Percentiles rank a stretch among this genome's conserved stretches.
Evolutionary conservation across 164 flowering plant species (phyloP).

Genomic region (Liquidambar formosana): DNA sequence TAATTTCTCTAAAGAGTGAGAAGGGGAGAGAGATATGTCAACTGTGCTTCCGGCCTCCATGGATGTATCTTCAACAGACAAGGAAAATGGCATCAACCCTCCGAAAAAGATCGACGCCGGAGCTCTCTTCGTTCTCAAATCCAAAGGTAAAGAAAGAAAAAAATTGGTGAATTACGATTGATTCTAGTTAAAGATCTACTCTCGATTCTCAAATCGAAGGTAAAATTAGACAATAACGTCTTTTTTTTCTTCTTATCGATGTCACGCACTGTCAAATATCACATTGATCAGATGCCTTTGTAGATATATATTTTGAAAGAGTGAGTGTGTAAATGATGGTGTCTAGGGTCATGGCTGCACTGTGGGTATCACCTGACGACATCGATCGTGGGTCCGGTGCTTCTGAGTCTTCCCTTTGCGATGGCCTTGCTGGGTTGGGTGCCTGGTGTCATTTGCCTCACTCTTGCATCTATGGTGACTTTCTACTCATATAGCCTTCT

Average conservation of each 20-base stretch:
- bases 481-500: conserved; percentile 53
- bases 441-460: conserved; percentile 28
- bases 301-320: no score
- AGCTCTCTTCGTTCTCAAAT: conserved; percentile 43
- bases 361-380: conserved; percentile 60
- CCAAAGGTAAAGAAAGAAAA: conserved; percentile 20
- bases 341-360: conserved; percentile 52
- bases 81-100: neutral
- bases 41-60: conserved; percentile 9
- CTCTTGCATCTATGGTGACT: conserved; percentile 28
- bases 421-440: conserved; percentile 45
- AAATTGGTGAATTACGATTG: no score
- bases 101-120: conserved; percentile 39
- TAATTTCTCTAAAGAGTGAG: neutral
- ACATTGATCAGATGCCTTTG: no score
- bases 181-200: no score
- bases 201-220: no score
- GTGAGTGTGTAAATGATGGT: no score
- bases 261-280: no score
- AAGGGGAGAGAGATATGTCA: conserved; percentile 14
- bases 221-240: no score
- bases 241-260: neutral
- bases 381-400: conserved; percentile 44
- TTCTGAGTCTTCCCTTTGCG: conserved; percentile 47
- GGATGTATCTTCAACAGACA: neutral